Conservation (phyloP, 2,329 filamentous ascomycete genomes). For the Didymella arachidicola region DNA sequence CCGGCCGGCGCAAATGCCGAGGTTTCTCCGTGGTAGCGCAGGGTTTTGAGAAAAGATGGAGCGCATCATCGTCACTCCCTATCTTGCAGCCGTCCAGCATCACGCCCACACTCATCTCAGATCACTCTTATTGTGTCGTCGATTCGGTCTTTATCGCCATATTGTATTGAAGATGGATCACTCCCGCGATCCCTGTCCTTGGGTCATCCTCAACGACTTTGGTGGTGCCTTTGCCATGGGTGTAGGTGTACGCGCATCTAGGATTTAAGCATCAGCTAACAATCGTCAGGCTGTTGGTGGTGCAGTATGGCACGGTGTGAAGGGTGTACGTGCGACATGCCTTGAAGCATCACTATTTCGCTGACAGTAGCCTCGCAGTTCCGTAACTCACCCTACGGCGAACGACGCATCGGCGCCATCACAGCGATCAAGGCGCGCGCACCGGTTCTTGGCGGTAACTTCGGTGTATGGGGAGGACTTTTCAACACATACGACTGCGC, state of each 20-base stretch:
- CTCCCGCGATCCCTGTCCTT: slow-evolving; percentile 94
- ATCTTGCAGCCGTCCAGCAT: slow-evolving; percentile 24
- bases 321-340: slow-evolving; percentile 71
- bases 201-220: slow-evolving; percentile 96
- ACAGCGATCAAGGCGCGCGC: slow-evolving; percentile 98
- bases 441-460: slow-evolving; percentile 95
- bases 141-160: neutral
- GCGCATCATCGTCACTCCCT: slow-evolving; percentile 35
- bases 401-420: slow-evolving; percentile 90
- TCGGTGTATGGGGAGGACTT: slow-evolving; percentile 95
- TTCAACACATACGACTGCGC: slow-evolving; percentile 97
- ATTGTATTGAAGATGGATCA: slow-evolving; percentile 75
- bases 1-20: slow-evolving; percentile 20
- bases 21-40: slow-evolving; percentile 30
- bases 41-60: slow-evolving; percentile 42
- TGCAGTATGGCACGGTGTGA: slow-evolving; percentile 91
- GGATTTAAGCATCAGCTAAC: slow-evolving; percentile 21
- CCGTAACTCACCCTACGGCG: slow-evolving; percentile 71
- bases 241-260: slow-evolving; percentile 63
- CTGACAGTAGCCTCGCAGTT: slow-evolving; percentile 35
- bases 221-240: slow-evolving; percentile 97
- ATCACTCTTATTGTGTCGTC: slow-evolving; percentile 43
- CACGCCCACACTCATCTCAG: slow-evolving; percentile 27
- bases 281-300: slow-evolving; percentile 52
- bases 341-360: neutral